Percentiles rank a stretch among this genome's conserved stretches.
phyloP scores from a whole-genome alignment of 176 grass and related monocot genomes.

The Puya raimondii region DNA sequence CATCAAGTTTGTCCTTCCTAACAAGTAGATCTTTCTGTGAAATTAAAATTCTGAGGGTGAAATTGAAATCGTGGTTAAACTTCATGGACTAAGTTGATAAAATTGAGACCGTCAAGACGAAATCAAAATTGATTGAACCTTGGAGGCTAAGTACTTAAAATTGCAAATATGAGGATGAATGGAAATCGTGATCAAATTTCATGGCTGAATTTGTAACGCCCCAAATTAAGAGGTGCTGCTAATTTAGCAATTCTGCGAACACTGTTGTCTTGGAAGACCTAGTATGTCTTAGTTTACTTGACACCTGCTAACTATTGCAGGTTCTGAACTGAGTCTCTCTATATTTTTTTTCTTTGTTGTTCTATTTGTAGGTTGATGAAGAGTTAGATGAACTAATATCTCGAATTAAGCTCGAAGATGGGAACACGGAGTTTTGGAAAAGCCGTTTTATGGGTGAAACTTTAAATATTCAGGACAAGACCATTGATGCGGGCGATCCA shows the following conservation, averaged over 20 bases:
- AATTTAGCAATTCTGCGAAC: too few species aligned
- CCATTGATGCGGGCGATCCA: conserved; percentile 34
- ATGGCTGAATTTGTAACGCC: too few species aligned
- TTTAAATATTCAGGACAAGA: conserved; percentile 47
- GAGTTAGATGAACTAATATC: conserved; percentile 77
- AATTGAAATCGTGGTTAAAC: too few species aligned
- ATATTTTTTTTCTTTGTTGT: background rate
- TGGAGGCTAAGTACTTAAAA: too few species aligned
- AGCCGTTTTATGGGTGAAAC: conserved; percentile 86
- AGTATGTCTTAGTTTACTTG: conserved; percentile 17
- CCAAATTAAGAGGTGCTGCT: too few species aligned
- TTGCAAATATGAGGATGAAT: too few species aligned
- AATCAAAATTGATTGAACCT: too few species aligned
- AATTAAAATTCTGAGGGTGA: too few species aligned
- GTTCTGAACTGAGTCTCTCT: conserved; percentile 1
- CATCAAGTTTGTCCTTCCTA: background rate
- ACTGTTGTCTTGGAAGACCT: background rate
- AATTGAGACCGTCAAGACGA: too few species aligned
- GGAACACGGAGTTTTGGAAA: conserved; percentile 94
- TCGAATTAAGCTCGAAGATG: conserved; percentile 85
- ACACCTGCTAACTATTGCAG: background rate
- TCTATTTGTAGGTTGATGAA: conserved; percentile 67
- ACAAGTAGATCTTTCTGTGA: background rate
- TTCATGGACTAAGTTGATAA: too few species aligned
- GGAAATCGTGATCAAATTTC: too few species aligned